These are phyloP conservation scores for Trichophyton benhamiae DNA, from an alignment of 2,329 filamentous ascomycete species.

Conservation along the genomic window DNA sequence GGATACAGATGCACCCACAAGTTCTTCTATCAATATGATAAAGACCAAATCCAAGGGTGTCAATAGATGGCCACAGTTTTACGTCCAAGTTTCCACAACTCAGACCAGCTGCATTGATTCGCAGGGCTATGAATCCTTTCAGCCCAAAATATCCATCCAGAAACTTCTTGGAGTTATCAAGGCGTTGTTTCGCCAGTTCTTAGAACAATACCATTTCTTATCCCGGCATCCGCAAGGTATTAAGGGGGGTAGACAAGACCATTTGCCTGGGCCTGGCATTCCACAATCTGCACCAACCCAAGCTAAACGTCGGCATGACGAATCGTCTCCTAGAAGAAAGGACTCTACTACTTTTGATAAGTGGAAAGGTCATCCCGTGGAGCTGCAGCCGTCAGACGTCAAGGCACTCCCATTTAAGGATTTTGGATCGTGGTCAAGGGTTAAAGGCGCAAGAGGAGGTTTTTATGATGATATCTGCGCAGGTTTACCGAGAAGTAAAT, in stretches of 20 bases:
- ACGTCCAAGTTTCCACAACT: slow-evolving; percentile 44
- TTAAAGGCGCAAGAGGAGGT: slow-evolving; percentile 25
- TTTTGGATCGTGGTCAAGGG: slow-evolving; percentile 31
- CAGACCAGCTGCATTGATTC: not conserved
- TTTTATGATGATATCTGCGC: slow-evolving; percentile 15
- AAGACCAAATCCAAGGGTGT: slow-evolving; percentile 48
- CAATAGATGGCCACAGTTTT: slow-evolving; percentile 84
- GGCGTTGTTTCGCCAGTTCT: slow-evolving; percentile 59
- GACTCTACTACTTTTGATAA: not conserved
- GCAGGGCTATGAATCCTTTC: slow-evolving; percentile 24
- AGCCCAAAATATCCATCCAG: slow-evolving; percentile 36
- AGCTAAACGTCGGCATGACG: not conserved
- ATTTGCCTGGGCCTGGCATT: not conserved
- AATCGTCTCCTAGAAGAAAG: not conserved
- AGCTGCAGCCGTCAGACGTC: too few species aligned
- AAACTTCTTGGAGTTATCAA: slow-evolving; percentile 52
- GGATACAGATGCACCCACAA: not conserved
- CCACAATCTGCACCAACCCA: not conserved
- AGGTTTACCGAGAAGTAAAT: slow-evolving; percentile 12
- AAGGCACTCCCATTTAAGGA: slow-evolving; percentile 10
- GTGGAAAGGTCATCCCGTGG: not conserved
- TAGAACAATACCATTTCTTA: slow-evolving; percentile 56
- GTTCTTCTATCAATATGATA: slow-evolving; percentile 26
- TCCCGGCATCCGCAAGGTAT: slow-evolving; percentile 14
- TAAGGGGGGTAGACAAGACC: not conserved